These are phyloP conservation scores for Colletotrichum shisoi DNA, from an alignment of 2,329 filamentous ascomycete genomes.

Conservation along the genomic window DNA sequence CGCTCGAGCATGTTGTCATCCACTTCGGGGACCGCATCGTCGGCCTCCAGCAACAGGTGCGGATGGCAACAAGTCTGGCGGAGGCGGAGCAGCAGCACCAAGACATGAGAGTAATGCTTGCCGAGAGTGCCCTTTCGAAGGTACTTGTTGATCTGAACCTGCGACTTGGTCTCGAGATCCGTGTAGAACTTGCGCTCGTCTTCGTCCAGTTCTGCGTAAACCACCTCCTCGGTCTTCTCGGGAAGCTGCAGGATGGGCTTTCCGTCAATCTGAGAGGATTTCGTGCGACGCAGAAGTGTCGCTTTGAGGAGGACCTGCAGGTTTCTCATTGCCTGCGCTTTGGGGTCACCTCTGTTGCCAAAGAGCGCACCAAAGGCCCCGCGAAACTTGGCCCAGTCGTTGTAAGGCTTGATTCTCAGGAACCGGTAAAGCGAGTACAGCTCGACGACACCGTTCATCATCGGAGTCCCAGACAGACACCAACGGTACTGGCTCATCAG, in stretches of 20 bases:
- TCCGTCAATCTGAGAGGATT: conserved; percentile 80
- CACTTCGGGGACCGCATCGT: conserved; percentile 52
- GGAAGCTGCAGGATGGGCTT: conserved; percentile 76
- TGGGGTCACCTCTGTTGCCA: conserved; percentile 57
- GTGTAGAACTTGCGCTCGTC: conserved; percentile 72
- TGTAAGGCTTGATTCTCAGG: conserved; percentile 78
- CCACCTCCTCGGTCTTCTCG: conserved; percentile 67
- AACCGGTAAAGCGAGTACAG: conserved; percentile 81
- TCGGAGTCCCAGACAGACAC: conserved; percentile 82
- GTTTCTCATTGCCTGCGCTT: conserved; percentile 70
- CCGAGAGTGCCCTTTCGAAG: conserved; percentile 72
- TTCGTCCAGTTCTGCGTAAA: conserved; percentile 70
- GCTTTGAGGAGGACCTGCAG: conserved; percentile 80
- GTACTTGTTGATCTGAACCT: conserved; percentile 79
- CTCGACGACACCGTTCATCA: conserved; percentile 87
- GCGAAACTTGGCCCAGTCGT: conserved; percentile 68
- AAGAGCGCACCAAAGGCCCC: conserved; percentile 54
- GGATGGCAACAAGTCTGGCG: conserved; percentile 84
- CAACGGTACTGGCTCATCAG: conserved; percentile 70
- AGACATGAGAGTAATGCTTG: conserved; percentile 78
- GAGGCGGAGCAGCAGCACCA: conserved; percentile 81
- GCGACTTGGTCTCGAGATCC: conserved; percentile 70
- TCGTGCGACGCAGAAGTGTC: conserved; percentile 82
- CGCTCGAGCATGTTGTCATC: conserved; percentile 64
- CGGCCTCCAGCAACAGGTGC: conserved; percentile 66